Base-by-base conservation (phyloP, 2,329 filamentous ascomycete genomes). In the Xylaria sp. region DNA sequence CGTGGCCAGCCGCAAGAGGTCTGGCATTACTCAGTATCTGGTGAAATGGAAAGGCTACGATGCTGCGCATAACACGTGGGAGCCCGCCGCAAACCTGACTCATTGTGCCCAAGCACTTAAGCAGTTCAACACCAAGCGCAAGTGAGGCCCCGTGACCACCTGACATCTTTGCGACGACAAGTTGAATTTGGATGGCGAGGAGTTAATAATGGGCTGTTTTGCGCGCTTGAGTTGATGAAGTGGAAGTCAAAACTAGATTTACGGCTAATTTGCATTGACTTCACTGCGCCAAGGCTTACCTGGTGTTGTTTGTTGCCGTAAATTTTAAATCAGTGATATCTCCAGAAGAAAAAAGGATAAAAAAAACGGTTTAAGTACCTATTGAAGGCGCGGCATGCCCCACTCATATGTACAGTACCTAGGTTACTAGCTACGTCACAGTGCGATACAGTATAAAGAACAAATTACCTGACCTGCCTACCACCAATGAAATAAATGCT, bases 1-100 rank as follows among this genome's bases (percentile, higher is more conserved):
- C 36, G 57, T 85, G 11, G 79, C 80, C 20, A 78, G 78, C 0
- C 75, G 72, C 4, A 77, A 66, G 73, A 79, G 65, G 77, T 80
- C 67, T 74, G 67, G 71, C 7, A 59, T 10, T 0, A 50, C 38
- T 1, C 60, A 81, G 71, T 88, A 84, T 72, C 67, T 78, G 3
- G 80, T 89, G 60, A 86, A 87, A 73, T 88, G 86, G 86, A 81
- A 82, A 69, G 83, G 82, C 0, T 87, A 79, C 61, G 57, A 77
- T 0, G 67, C 71, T 0, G 74, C 77, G 20, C 73, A 84, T 0
- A 86, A 83, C 65, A 87, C 85, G 0, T 88, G 86, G 86, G 86
- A 87, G 76, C 84, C 84, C 1, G 81, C 78, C 71, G 72, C 63
- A 20, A 82, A 86, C 63, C 71, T 87, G 20, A 60, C 56, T 0